Evolutionary conservation across 2,329 filamentous ascomycete species (phyloP).

Genomic region (Orbilia ellipsospora): DNA sequence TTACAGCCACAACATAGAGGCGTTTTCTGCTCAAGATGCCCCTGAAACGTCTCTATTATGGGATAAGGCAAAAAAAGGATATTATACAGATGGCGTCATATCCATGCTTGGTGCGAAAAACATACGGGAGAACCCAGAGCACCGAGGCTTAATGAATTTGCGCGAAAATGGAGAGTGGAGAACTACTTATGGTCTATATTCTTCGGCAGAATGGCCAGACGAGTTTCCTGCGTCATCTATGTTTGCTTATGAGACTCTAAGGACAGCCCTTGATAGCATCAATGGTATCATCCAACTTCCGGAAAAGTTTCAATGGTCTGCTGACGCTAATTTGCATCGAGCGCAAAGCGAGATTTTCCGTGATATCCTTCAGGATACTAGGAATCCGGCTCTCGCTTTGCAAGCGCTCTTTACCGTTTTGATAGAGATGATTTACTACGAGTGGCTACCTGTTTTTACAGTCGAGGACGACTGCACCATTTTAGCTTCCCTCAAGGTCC

Average conservation of each 20-base stretch:
- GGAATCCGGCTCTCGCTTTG: neutral
- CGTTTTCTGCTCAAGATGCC: neutral
- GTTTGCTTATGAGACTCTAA: neutral
- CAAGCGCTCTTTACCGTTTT: slow-evolving; percentile 5
- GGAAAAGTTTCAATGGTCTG: neutral
- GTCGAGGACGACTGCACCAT: neutral
- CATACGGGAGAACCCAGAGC: no score
- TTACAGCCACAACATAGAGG: neutral
- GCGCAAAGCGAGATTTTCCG: neutral
- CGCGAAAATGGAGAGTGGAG: neutral
- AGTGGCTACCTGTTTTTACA: neutral
- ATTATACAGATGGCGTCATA: neutral
- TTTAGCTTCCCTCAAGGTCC: neutral
- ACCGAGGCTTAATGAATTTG: neutral
- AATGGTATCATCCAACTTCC: neutral
- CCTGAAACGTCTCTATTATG: neutral
- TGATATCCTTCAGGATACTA: neutral
- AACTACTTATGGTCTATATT: neutral
- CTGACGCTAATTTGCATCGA: neutral
- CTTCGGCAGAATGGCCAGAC: neutral
- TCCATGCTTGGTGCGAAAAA: neutral
- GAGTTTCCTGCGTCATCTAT: neutral
- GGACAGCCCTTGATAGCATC: neutral
- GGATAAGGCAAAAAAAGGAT: neutral
- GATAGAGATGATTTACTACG: slow-evolving; percentile 9